Evolutionary conservation across 352 stramenopile genomes (phyloP).

Genomic region (Phytophthora macrochlamydospora): DNA sequence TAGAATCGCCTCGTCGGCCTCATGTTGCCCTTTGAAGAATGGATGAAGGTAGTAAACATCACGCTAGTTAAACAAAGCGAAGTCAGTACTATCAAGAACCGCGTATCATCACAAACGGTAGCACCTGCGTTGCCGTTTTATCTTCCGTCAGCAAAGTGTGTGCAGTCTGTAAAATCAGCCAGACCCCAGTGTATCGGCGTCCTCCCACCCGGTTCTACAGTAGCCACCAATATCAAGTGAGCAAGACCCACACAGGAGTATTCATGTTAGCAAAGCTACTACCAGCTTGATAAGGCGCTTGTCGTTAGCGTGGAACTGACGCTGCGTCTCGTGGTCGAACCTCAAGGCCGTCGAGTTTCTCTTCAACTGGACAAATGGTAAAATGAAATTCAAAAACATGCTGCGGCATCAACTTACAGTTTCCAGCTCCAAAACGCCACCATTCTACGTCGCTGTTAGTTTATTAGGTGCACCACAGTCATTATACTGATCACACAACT

Average conservation of each 20-base stretch:
- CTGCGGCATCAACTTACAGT: slow-evolving; percentile 38
- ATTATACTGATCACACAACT: slow-evolving; percentile 20
- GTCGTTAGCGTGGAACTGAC: slow-evolving; percentile 58
- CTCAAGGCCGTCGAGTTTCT: slow-evolving; percentile 54
- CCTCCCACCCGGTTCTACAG: slow-evolving; percentile 63
- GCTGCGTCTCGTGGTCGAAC: slow-evolving; percentile 63
- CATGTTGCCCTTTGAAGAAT: slow-evolving; percentile 80
- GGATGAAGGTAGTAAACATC: slow-evolving; percentile 88
- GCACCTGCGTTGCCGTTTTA: slow-evolving; percentile 84
- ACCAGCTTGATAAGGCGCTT: slow-evolving; percentile 71
- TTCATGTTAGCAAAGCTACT: not conserved
- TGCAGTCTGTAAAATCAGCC: slow-evolving; percentile 81
- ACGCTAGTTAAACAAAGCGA: slow-evolving; percentile 36
- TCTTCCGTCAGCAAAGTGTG: slow-evolving; percentile 70
- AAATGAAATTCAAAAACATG: too few species aligned
- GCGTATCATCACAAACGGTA: too few species aligned
- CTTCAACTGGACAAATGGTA: slow-evolving; percentile 46
- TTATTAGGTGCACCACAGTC: too few species aligned
- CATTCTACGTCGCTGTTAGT: slow-evolving; percentile 34
- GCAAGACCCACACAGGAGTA: too few species aligned
- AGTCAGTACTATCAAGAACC: not conserved
- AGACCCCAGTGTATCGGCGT: slow-evolving; percentile 84
- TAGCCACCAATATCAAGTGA: too few species aligned
- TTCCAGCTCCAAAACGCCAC: slow-evolving; percentile 59
- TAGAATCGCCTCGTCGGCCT: slow-evolving; percentile 86